Conservation (phyloP, 1,284 basidiomycete genomes). For the Wolfiporia cocos region DNA sequence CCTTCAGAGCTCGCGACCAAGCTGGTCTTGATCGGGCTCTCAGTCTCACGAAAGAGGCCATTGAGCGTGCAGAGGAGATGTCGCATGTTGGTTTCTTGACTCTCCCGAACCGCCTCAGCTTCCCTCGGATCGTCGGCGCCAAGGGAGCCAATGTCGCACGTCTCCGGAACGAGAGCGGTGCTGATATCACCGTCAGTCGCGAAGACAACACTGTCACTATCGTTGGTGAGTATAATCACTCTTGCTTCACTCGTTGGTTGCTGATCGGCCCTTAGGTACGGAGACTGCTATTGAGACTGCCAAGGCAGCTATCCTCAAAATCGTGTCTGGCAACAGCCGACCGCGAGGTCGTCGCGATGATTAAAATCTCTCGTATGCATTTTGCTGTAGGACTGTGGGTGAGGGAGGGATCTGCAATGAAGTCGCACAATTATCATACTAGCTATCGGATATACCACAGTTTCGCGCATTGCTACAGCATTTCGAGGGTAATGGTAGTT, state of each 20-base stretch:
- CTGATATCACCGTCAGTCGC: constrained; percentile 84
- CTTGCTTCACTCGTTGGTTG: not conserved
- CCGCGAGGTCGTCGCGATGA: constrained; percentile 40
- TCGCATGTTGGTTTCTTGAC: constrained; percentile 76
- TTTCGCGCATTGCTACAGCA: constrained; percentile 6
- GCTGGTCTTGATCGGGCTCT: constrained; percentile 71
- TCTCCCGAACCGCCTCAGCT: constrained; percentile 65
- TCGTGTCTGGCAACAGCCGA: constrained; percentile 37
- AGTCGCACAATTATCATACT: constrained; percentile 6
- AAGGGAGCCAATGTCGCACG: constrained; percentile 86
- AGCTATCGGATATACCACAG: constrained; percentile 11
- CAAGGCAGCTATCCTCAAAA: constrained; percentile 75
- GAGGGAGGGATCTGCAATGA: not conserved
- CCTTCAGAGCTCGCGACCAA: constrained; percentile 74
- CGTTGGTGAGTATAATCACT: constrained; percentile 51
- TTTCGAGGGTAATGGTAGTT: constrained; percentile 1
- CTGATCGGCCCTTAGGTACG: constrained; percentile 40
- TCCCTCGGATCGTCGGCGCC: constrained; percentile 84
- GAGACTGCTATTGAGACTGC: constrained; percentile 68
- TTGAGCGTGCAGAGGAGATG: constrained; percentile 72
- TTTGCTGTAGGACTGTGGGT: constrained; percentile 3
- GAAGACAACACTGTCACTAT: constrained; percentile 83
- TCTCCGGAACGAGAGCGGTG: constrained; percentile 80
- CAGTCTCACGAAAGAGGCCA: constrained; percentile 58
- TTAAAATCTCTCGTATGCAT: constrained; percentile 4